Percentiles rank a stretch among this genome's conserved stretches.
Conservation (phyloP, 2,329 filamentous ascomycete species). For the Ascochyta viciae-villosae region DNA sequence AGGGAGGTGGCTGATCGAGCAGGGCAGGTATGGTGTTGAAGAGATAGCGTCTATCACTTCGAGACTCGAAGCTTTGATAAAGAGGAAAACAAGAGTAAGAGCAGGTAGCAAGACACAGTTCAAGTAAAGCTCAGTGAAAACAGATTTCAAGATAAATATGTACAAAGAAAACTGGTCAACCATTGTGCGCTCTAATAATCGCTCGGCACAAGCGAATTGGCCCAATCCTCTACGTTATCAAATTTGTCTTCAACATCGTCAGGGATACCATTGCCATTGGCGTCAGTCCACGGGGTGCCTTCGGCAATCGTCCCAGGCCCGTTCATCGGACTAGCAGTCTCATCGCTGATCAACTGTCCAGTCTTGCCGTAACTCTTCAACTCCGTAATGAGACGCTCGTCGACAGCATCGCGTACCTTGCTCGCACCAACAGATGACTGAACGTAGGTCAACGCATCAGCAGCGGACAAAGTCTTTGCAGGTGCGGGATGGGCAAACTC, state of each 20-base stretch:
- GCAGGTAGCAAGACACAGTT: background rate
- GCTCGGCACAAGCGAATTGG: constrained; percentile 56
- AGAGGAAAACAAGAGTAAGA: background rate
- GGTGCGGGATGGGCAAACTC: constrained; percentile 56
- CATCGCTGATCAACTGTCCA: constrained; percentile 57
- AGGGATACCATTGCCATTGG: constrained; percentile 60
- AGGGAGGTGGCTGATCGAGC: constrained; percentile 14
- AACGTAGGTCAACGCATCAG: constrained; percentile 53
- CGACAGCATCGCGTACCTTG: constrained; percentile 54
- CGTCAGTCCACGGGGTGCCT: constrained; percentile 52
- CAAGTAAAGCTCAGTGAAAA: too few relatives aligned
- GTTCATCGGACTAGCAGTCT: constrained; percentile 51
- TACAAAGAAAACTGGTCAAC: background rate
- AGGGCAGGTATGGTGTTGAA: background rate
- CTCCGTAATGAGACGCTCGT: constrained; percentile 53
- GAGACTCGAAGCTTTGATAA: too few relatives aligned
- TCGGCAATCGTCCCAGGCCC: constrained; percentile 51
- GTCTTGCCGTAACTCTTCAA: constrained; percentile 55
- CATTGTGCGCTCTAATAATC: constrained; percentile 19
- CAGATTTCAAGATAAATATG: too few relatives aligned
- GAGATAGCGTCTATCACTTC: background rate
- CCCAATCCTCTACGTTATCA: constrained; percentile 58
- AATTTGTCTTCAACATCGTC: constrained; percentile 57
- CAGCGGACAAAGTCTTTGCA: constrained; percentile 48
- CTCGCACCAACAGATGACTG: constrained; percentile 54